These are phyloP conservation scores for Lactarius hengduanensis DNA, from an alignment of 768 basidiomycete genomes.

Conservation along the genomic window DNA sequence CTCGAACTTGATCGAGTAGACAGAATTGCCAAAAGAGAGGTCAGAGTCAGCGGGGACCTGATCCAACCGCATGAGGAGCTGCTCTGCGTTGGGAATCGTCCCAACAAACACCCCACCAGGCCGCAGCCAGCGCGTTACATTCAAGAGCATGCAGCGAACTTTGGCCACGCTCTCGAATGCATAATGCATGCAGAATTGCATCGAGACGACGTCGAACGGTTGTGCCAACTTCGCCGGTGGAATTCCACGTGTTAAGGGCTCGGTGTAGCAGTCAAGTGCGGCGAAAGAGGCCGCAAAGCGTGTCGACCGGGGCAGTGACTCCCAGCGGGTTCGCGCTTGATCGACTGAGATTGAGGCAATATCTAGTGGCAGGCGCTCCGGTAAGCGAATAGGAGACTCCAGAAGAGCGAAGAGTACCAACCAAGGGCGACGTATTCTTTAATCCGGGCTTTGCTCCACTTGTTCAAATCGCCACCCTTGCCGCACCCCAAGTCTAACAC, in stretches of 20 bases:
- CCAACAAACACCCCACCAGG: constrained; percentile 92
- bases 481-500: constrained; percentile 97
- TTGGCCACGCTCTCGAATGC: constrained; percentile 92
- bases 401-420: constrained; percentile 37
- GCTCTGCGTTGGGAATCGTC: constrained; percentile 90
- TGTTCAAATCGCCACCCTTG: constrained; percentile 96
- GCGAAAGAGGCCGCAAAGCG: constrained; percentile 80
- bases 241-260: constrained; percentile 69
- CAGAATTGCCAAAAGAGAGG: constrained; percentile 84
- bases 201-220: constrained; percentile 91
- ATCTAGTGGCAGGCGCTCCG: constrained; percentile 47
- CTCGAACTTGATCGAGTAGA: constrained; percentile 88
- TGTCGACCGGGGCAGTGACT: constrained; percentile 46
- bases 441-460: constrained; percentile 89
- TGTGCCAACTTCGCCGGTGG: constrained; percentile 55
- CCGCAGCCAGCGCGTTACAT: constrained; percentile 77
- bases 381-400: constrained; percentile 9
- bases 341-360: constrained; percentile 86
- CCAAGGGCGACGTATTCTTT: constrained; percentile 80
- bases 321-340: constrained; percentile 77
- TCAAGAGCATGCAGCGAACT: constrained; percentile 88
- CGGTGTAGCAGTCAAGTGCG: constrained; percentile 84
- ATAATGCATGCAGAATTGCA: constrained; percentile 99
- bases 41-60: constrained; percentile 64
- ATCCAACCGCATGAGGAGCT: constrained; percentile 73